phyloP scores from a whole-genome alignment of 768 basidiomycete species.

The Crucibulum laeve region DNA sequence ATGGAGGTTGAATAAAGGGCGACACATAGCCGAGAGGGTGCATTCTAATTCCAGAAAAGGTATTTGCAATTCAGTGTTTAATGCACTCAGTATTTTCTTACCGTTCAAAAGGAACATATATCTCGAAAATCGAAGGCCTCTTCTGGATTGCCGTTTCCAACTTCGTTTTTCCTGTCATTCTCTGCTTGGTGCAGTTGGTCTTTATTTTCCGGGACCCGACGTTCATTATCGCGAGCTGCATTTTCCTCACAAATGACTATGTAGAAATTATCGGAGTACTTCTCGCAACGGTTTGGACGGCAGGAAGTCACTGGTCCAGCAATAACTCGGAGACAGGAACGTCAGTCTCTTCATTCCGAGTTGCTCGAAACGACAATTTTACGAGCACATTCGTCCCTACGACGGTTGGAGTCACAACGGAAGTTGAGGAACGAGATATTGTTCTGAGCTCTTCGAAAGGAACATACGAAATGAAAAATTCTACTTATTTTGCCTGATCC shows the following conservation, averaged over 20 bases:
- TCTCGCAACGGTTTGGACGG: neutral
- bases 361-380: too few species aligned
- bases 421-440: too few species aligned
- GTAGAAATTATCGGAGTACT: neutral
- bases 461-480: too few species aligned
- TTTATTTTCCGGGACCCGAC: neutral
- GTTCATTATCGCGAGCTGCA: neutral
- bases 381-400: too few species aligned
- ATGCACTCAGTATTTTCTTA: neutral
- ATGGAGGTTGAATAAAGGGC: neutral
- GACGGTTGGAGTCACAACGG: too few species aligned
- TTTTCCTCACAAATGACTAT: neutral
- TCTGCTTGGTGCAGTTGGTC: neutral
- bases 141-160: slow-evolving; percentile 12
- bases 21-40: neutral
- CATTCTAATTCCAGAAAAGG: neutral
- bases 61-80: neutral
- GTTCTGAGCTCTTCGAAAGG: too few species aligned
- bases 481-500: too few species aligned
- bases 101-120: too few species aligned
- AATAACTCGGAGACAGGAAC: too few species aligned
- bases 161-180: slow-evolving; percentile 8
- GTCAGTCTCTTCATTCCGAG: too few species aligned
- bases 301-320: neutral
- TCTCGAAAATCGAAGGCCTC: slow-evolving; percentile 1